Conservation (phyloP, 106 monocot species). For the Narthecium ossifragum region DNA sequence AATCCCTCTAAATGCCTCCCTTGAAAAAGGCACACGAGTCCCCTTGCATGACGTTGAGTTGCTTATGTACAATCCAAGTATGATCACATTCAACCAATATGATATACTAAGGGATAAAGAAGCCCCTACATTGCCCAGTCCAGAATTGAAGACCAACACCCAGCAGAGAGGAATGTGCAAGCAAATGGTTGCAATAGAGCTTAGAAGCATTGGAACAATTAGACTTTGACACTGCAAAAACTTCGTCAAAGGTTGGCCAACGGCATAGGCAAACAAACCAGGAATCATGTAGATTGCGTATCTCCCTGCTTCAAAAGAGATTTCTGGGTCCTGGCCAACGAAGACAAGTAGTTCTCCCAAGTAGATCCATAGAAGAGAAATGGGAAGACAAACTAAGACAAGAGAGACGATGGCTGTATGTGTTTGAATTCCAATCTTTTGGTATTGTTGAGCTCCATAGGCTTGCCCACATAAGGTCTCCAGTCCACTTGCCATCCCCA, state of each 20-base stretch:
- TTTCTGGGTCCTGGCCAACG: slow-evolving; percentile 51
- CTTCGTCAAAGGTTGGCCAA: slow-evolving; percentile 41
- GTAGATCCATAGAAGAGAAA: slow-evolving; percentile 42
- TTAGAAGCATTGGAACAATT: slow-evolving; percentile 46
- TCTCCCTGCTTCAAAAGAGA: slow-evolving; percentile 45
- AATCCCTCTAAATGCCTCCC: slow-evolving; percentile 46
- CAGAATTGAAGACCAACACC: slow-evolving; percentile 55
- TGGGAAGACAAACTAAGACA: slow-evolving; percentile 38
- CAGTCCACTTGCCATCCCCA: slow-evolving; percentile 68
- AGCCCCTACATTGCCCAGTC: slow-evolving; percentile 56
- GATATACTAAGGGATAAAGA: slow-evolving; percentile 67
- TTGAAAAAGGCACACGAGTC: slow-evolving; percentile 45
- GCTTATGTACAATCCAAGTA: slow-evolving; percentile 61
- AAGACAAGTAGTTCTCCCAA: slow-evolving; percentile 45
- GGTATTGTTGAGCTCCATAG: slow-evolving; percentile 60
- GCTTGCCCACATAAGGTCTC: slow-evolving; percentile 77
- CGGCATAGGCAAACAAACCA: slow-evolving; percentile 45
- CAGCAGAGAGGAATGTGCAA: slow-evolving; percentile 66
- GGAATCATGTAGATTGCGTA: slow-evolving; percentile 60
- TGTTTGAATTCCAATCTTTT: slow-evolving; percentile 39
- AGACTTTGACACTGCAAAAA: slow-evolving; percentile 66
- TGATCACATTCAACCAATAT: slow-evolving; percentile 55
- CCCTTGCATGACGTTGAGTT: slow-evolving; percentile 47
- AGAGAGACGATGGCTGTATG: slow-evolving; percentile 60
- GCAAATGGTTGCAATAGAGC: slow-evolving; percentile 25